phyloP scores from a whole-genome alignment of 345 rosid species.

The Chamaenerion angustifolium region DNA sequence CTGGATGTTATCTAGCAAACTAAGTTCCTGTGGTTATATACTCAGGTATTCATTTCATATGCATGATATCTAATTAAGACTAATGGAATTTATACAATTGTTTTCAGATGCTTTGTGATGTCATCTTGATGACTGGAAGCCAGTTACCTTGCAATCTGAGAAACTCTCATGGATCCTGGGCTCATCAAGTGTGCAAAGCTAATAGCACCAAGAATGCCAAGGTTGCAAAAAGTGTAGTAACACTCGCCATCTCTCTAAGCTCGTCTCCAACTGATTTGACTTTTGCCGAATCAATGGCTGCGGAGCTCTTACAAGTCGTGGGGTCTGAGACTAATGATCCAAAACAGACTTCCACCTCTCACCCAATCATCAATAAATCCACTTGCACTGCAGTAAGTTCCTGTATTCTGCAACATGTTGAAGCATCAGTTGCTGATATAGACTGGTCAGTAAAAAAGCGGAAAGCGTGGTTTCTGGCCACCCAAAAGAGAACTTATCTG shows the following conservation, averaged over 20 bases:
- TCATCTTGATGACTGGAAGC: conserved; percentile 29
- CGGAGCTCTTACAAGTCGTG: conserved; percentile 31
- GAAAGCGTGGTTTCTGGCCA: conserved; percentile 24
- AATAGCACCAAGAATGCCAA: conserved; percentile 24
- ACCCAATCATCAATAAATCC: conserved; percentile 37
- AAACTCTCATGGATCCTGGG: conserved; percentile 53
- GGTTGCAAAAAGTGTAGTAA: conserved; percentile 37
- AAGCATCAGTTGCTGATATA: conserved; percentile 35
- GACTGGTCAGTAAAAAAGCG: conserved; percentile 58
- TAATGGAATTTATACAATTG: neutral
- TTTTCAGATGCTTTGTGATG: conserved; percentile 51
- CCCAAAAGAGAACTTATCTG: conserved; percentile 22
- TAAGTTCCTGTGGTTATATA: neutral
- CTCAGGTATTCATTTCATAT: neutral
- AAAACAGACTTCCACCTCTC: conserved; percentile 24
- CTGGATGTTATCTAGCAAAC: too few relatives aligned
- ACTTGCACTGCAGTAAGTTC: conserved; percentile 32
- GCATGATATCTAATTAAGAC: too few relatives aligned
- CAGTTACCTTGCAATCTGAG: conserved; percentile 40
- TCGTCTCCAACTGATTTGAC: conserved; percentile 41
- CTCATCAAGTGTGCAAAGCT: conserved; percentile 39
- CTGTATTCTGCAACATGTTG: conserved; percentile 42
- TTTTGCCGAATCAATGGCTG: conserved; percentile 33
- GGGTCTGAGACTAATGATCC: conserved; percentile 19
- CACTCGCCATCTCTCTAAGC: conserved; percentile 37